A percentile compares a stretch with the other conserved stretches of the same genome.
These are phyloP conservation scores for Phytophthora gonapodyides DNA, from an alignment of 352 stramenopile species.

Conservation along the genomic window DNA sequence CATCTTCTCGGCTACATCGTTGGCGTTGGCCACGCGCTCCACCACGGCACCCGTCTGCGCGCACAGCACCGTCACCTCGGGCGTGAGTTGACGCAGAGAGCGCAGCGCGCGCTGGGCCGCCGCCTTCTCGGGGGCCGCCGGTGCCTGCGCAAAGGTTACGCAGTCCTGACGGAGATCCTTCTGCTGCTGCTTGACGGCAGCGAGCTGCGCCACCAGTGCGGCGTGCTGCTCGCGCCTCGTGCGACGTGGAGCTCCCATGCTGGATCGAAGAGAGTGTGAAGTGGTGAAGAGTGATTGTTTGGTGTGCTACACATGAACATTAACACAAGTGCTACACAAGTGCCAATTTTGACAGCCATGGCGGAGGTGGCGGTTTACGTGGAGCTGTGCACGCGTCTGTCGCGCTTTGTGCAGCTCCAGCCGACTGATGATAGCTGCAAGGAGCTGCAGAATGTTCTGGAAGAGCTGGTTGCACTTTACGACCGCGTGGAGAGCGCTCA, in stretches of 20 bases:
- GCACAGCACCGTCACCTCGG: slow-evolving; percentile 72
- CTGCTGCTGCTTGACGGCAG: slow-evolving; percentile 52
- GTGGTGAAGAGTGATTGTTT: background rate
- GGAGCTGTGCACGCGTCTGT: slow-evolving; percentile 68
- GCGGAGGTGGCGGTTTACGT: slow-evolving; percentile 48
- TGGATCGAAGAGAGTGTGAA: slow-evolving; percentile 16
- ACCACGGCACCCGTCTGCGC: slow-evolving; percentile 81
- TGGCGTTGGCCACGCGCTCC: slow-evolving; percentile 83
- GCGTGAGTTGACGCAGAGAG: slow-evolving; percentile 60
- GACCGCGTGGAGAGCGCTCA: slow-evolving; percentile 17
- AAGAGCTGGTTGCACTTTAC: slow-evolving; percentile 42
- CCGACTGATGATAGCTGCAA: slow-evolving; percentile 18
- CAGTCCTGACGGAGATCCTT: slow-evolving; percentile 37
- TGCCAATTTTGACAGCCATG: slow-evolving; percentile 25
- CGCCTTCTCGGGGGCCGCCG: slow-evolving; percentile 53
- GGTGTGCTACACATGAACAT: slow-evolving; percentile 1
- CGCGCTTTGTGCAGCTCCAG: slow-evolving; percentile 54
- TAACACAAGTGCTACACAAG: background rate
- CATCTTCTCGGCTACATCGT: slow-evolving; percentile 91
- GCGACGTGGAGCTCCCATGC: slow-evolving; percentile 32
- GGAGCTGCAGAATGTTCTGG: slow-evolving; percentile 30
- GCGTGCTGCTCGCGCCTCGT: slow-evolving; percentile 51
- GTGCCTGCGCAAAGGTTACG: slow-evolving; percentile 45
- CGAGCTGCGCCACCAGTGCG: slow-evolving; percentile 64
- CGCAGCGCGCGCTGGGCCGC: slow-evolving; percentile 52